A percentile compares a stretch with the other conserved stretches of the same genome.
Conservation (phyloP, 2,329 filamentous ascomycete genomes). For the Colletotrichum coccodes region DNA sequence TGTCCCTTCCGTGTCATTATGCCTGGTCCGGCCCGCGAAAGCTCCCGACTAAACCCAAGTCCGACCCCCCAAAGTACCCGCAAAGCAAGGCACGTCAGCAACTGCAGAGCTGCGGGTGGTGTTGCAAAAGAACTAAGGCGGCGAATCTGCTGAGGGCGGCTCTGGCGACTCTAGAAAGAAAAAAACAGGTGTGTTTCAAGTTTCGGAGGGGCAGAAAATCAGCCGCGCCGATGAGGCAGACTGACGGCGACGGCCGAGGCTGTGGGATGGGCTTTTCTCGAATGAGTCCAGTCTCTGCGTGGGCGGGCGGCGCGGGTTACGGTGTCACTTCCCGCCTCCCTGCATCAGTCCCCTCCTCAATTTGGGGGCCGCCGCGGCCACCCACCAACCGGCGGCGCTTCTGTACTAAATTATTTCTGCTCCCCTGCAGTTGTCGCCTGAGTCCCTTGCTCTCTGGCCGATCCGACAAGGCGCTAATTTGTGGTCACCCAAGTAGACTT, state of each 20-base stretch:
- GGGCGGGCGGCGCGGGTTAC: not conserved
- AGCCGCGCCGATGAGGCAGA: conserved; percentile 1
- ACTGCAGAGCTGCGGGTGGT: not conserved
- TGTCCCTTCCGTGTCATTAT: conserved; percentile 31
- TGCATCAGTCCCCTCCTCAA: conserved; percentile 12
- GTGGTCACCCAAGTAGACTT: not conserved
- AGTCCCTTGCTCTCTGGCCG: not conserved
- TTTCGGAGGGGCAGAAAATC: not conserved
- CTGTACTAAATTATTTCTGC: not conserved
- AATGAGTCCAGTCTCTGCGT: not conserved
- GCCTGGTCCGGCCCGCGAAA: not conserved
- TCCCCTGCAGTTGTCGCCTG: conserved; percentile 3
- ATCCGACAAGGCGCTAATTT: conserved; percentile 6
- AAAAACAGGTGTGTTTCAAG: conserved; percentile 5
- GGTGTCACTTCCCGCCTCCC: conserved; percentile 19
- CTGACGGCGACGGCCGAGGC: not conserved
- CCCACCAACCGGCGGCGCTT: not conserved
- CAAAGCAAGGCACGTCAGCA: not conserved
- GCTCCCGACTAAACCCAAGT: not conserved
- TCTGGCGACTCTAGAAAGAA: not conserved
- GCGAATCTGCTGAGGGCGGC: not conserved
- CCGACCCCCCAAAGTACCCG: not conserved
- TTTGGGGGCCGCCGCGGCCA: conserved; percentile 4
- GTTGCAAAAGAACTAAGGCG: not conserved
- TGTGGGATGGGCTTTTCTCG: not conserved